Evolutionary conservation across 768 basidiomycete species (phyloP), one percentile per base, ranked within the genome.

Genomic region (Leccinellum luteum): DNA sequence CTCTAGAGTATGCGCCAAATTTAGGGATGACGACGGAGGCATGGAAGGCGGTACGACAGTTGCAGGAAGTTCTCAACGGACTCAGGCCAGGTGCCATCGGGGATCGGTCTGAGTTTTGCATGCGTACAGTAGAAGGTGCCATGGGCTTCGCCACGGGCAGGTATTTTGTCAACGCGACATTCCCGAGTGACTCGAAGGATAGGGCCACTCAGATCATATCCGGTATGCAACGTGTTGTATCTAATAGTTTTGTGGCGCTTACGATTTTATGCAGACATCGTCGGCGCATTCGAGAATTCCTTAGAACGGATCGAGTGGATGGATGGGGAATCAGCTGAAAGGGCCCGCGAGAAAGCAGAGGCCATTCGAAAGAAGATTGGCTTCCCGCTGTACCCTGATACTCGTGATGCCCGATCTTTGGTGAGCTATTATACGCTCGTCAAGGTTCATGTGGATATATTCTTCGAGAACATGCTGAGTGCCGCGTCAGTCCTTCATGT

Each of bases 131-230:
- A 1, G 89, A 94, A 64, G 68, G 75, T 41, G 81, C 82, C 2
- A 79, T 96, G 55, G 96, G 96, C n/a, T 95, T 92, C 70, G 89
- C 93, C 6, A 82, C 89, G 30, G 95, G 96, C 2, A 81, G 91
- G 61, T 92, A 89, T 71, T 98, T 94, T 67, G 93, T 95, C 52
- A 84, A 91, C 52, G 82, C 86, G 69, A 89, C 89, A 0, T 95
- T 95, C 66, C 82, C 81, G 10, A 85, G 88, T 19, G 79, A 90
- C 51, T 92, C 91, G 23, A 90, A 83, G 70, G 80, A 81, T 64
- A 90, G 90, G 67, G 92, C 87, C 13, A 90, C 89, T 47, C 84
- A 84, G 58, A 82, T 98, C 60, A 98, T 99, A 67, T 82, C 79
- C 48, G 82, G 92, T 90, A 59, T 56, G 75, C 56, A 28, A 28